Base-by-base conservation (phyloP, 2,329 filamentous ascomycete genomes). In the Huntiella decipiens region DNA sequence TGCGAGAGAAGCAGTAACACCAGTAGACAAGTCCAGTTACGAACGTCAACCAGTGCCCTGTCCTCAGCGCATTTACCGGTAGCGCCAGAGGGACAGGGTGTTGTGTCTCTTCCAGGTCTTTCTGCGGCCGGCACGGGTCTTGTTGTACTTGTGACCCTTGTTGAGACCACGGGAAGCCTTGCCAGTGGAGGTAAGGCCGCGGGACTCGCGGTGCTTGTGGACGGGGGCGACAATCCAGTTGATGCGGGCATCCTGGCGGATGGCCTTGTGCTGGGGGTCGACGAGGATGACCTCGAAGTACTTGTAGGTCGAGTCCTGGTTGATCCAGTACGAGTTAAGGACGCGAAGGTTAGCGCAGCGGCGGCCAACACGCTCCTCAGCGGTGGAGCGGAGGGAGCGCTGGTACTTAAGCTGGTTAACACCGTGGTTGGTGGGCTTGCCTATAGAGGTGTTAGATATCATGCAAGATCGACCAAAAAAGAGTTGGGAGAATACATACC, bases 361-460 rank as follows among this genome's bases (percentile, higher is more conserved):
- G 69, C 87, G 87, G 63, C 92, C 91, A 65, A 98, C 88, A 82
- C 91, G 91, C 82, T 98, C 91, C 77, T 98, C 92, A 61, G 92
- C 92, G 60, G 91, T 98, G 61, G 88, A 77, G 69, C 82, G 82
- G 66, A 96, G 87, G 57, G 91, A 96, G 67, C 88, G 85, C 80
- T 98, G 92, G 82, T 96, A 98, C 79, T 98, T 98, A 67, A 98
- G 86, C 78, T 98, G 91, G 81, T 98, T 98, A 61, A 98, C 77
- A 85, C 91, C 91, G 79, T 95, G 87, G 84, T 96, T 98, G 80
- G 91, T 98, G 66, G 91, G 91, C 78, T 98, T 98, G 79, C 91
- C 87, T 94, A 63, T 64, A 53, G 33, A 48, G 48, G 28, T 43
- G 53, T 58, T 53, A 57, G 53, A 49, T 44, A 43, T 50, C 35